phyloP scores from a whole-genome alignment of 345 rosid species.

The Luvunga scandens region DNA sequence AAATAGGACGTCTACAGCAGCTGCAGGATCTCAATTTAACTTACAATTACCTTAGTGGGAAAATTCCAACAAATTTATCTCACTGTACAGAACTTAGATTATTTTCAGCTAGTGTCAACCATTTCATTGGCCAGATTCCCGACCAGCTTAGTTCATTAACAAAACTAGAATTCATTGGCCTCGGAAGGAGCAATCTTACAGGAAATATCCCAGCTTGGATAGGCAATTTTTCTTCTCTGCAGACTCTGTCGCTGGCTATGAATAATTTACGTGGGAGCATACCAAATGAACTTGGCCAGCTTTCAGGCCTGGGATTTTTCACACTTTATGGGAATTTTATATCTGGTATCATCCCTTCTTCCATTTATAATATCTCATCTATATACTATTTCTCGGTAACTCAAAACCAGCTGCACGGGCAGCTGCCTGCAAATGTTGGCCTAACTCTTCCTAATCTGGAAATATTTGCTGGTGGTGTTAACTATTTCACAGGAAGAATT shows the following conservation, averaged over 20 bases:
- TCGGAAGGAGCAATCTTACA: conserved; percentile 10
- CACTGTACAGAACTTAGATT: background rate
- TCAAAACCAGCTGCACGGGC: conserved; percentile 25
- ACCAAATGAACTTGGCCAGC: conserved; percentile 20
- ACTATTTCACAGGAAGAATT: conserved; percentile 1
- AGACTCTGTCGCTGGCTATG: background rate
- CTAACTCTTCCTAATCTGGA: background rate
- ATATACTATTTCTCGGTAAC: background rate
- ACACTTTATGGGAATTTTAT: conserved; percentile 10
- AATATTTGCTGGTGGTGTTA: background rate
- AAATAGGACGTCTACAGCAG: conserved; percentile 8
- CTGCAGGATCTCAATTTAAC: conserved; percentile 12
- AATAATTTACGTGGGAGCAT: conserved; percentile 18
- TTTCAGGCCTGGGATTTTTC: background rate
- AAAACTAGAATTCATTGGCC: background rate
- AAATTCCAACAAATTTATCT: conserved; percentile 12
- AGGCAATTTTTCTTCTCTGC: conserved; percentile 25
- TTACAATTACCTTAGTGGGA: conserved; percentile 15
- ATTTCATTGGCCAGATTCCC: conserved; percentile 12
- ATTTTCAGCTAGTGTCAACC: background rate
- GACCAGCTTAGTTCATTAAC: conserved; percentile 13
- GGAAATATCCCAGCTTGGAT: conserved; percentile 28
- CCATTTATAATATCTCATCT: conserved; percentile 22
- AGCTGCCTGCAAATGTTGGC: conserved; percentile 16
- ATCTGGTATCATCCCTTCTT: conserved; percentile 3